These are phyloP conservation scores for Russula sp. DNA, from an alignment of 768 basidiomycete species.

Conservation along the genomic window DNA sequence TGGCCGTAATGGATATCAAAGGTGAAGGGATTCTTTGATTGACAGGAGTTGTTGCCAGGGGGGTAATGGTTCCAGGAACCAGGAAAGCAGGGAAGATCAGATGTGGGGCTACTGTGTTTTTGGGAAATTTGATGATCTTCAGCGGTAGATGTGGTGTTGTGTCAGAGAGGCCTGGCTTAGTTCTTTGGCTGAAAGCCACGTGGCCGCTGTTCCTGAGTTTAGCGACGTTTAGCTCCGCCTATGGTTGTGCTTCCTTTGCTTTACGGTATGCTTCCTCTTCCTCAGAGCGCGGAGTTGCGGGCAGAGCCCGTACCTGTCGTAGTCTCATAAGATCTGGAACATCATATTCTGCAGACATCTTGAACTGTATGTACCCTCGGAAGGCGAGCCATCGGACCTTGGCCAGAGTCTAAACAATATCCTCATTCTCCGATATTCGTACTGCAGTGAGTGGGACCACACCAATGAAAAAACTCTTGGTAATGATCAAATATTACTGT, in stretches of 20 bases:
- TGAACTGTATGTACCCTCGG: neutral
- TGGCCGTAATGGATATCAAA: neutral
- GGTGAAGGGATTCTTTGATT: neutral
- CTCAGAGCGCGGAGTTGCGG: neutral
- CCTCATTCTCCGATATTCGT: neutral
- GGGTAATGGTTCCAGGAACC: constrained; percentile 3
- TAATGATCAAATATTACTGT: neutral
- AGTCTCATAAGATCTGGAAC: constrained; percentile 1
- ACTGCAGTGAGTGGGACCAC: neutral
- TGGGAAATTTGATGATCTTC: neutral
- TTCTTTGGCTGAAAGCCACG: neutral
- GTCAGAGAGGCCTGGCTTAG: neutral
- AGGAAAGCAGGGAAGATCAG: constrained; percentile 2
- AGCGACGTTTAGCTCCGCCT: neutral
- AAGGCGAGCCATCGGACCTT: constrained; percentile 1
- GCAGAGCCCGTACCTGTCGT: neutral
- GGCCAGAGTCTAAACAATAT: neutral
- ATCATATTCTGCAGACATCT: neutral
- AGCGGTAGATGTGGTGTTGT: neutral
- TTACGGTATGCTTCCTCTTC: neutral
- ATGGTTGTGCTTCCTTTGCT: neutral
- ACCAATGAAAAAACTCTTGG: neutral
- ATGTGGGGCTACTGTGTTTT: neutral
- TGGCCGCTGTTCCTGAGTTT: neutral
- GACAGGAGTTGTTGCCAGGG: neutral